These are phyloP conservation scores for Urostyla sp. DNA, from an alignment of 73 alveolate genomes.

Conservation along the genomic window DNA sequence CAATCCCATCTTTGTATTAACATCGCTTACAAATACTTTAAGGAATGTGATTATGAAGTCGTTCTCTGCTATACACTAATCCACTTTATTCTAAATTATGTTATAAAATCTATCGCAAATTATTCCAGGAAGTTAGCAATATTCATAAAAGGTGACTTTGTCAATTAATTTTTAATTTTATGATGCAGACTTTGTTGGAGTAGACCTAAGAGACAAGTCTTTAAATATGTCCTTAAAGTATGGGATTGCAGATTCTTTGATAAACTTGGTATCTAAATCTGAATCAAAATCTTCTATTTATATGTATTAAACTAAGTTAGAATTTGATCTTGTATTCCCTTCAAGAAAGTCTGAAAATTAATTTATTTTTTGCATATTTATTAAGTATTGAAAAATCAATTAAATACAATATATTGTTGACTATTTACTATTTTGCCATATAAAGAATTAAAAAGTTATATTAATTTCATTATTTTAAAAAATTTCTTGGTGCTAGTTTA, in stretches of 20 bases:
- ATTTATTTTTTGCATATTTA: no score
- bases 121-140: constrained; percentile 51
- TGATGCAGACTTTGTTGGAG: constrained; percentile 11
- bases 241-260: constrained; percentile 50
- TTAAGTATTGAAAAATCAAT: no score
- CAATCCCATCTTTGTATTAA: constrained; percentile 32
- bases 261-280: constrained; percentile 42
- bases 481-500: no score
- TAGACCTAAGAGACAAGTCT: constrained; percentile 39
- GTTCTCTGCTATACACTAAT: constrained; percentile 9
- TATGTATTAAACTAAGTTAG: no score
- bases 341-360: no score
- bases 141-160: constrained; percentile 34
- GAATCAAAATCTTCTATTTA: constrained; percentile 55
- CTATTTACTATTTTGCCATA: no score
- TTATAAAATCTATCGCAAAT: constrained; percentile 41
- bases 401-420: no score
- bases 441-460: no score
- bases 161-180: constrained; percentile 26
- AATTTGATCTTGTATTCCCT: no score
- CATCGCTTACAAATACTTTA: constrained; percentile 31
- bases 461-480: no score
- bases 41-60: constrained; percentile 25
- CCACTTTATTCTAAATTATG: constrained; percentile 19
- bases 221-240: constrained; percentile 49